Evolutionary conservation across 2,329 filamentous ascomycete genomes (phyloP).

Genomic region (Diaporthe vexans): DNA sequence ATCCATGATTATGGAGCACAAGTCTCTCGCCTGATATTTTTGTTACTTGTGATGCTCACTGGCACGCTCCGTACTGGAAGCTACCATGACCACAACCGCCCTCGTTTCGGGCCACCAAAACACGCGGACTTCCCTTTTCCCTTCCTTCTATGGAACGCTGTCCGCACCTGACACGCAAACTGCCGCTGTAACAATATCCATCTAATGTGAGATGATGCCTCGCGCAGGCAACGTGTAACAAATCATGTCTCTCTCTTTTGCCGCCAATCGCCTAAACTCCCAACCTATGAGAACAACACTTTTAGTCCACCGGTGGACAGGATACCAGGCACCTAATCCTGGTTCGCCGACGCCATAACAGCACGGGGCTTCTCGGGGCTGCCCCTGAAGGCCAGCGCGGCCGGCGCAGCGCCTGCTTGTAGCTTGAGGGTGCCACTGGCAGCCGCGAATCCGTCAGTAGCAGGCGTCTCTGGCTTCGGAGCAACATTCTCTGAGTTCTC

Average conservation of each 20-base stretch:
- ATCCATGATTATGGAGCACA: not conserved
- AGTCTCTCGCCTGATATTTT: not conserved
- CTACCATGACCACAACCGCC: constrained; percentile 3
- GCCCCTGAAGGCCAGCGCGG: constrained; percentile 70
- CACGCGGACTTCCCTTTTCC: constrained; percentile 4
- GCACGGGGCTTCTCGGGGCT: constrained; percentile 68
- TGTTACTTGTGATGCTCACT: not conserved
- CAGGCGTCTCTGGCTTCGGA: constrained; percentile 22
- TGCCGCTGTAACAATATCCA: constrained; percentile 28
- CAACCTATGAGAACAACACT: constrained; percentile 24
- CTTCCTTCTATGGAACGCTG: constrained; percentile 6
- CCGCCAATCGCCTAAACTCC: not conserved
- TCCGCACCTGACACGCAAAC: not conserved
- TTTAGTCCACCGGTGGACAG: not conserved
- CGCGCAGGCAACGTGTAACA: constrained; percentile 11
- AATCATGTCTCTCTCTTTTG: constrained; percentile 12
- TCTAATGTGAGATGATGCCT: constrained; percentile 28
- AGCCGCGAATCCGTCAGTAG: constrained; percentile 1
- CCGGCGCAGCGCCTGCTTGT: constrained; percentile 48
- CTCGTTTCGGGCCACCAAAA: not conserved
- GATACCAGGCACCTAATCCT: constrained; percentile 24
- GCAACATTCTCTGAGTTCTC: constrained; percentile 9
- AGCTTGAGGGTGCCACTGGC: constrained; percentile 7
- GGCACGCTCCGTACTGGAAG: not conserved
- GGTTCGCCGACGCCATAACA: constrained; percentile 28